Evolutionary conservation across 2,329 filamentous ascomycete genomes (phyloP), one percentile per base, ranked within the genome.

Genomic region (Epichloe typhina): DNA sequence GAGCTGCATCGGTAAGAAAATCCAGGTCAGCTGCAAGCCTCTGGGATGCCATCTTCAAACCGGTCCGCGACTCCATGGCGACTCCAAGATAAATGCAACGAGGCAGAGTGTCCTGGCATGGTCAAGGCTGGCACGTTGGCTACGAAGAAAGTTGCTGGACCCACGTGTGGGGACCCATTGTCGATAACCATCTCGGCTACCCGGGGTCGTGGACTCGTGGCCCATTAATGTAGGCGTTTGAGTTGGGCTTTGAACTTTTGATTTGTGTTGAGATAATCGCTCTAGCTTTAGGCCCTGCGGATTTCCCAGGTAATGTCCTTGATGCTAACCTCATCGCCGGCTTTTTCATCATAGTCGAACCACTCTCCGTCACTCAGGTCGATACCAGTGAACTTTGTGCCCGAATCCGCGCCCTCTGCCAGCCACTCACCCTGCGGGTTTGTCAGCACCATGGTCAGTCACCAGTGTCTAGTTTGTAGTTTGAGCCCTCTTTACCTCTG

Each of bases 311-410:
- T 86, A 50, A 95, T 67, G 33, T 93, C 87, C 64, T 88, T 91
- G 65, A 96, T 89, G 66, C 87, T 93, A 45, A 96, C 90, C 67
- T 97, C 90, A 47, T 95, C 88, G 0, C 84, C 77, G 0, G 87
- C 78, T 72, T 97, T 96, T 69, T 97, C 90, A 59, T 97, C 90
- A 61, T 97, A 98, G 60, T 97, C 91, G 67, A 86, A 98, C 93
- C 93, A 98, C 61, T 98, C 93, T 26, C 87, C 91, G 31, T 98
- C 93, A 0, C 74, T 73, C 50, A 98, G 69, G 58, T 97, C 90
- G 50, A 97, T 86, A 5, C 70, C 80, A 0, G 80, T 75, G 62
- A 98, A 98, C 60, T 88, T 86, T 40, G 86, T 93, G 9, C 75
- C 76, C 0, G 88, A 89, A 17, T 96, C 90, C 15, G 77, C 53